Base-by-base conservation (phyloP, 345 rosid genomes). In the Gossypium rotundifolium region DNA sequence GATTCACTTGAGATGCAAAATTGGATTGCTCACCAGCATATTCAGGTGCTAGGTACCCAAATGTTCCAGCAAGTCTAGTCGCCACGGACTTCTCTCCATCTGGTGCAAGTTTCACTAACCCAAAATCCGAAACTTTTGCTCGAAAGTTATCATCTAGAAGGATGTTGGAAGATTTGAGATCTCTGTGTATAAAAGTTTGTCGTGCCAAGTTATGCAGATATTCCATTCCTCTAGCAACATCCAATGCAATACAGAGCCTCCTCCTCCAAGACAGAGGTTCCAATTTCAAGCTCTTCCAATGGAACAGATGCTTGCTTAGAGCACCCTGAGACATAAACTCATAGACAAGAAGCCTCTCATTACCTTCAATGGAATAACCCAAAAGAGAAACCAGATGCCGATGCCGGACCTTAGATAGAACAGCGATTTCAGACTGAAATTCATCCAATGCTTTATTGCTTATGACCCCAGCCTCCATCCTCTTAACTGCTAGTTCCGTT, bases 281-380 rank as follows among this genome's bases (percentile, higher is more conserved):
- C 80, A 90, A 64, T 55, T 90, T 59, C 58, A 79, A 73, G 81
- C 65, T 86, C 79, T 88, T 87, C 93, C 96, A 90, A 53, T 84
- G 91, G 81, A 90, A 90, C 72, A 90, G 88, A 79, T 90, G 96
- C 84, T 57, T 86, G 68, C 93, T 90, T 46, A 90, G 88, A 51
- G 96, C 93, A 40, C 96, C 96, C 70, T 90, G 90, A 70, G 96
- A 87, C 96, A 90, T 83, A 72, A 83, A 88, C 84, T 90, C 96
- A 29, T 90, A 90, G 22, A 90, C 96, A 42, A 90, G 90, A 51
- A 90, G 82, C 73, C 93, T 85, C 79, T 88, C 96, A 59, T 61
- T 64, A 62, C 91, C 96, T 84, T 79, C 96, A 69, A 84, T 62
- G 22, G 90, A 87, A 74, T 87, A 90, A 14, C 96, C 96, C 71